Evolutionary conservation across 2,329 filamentous ascomycete genomes (phyloP), one percentile per base, ranked within the genome.

Genomic region (Colletotrichum truncatum): DNA sequence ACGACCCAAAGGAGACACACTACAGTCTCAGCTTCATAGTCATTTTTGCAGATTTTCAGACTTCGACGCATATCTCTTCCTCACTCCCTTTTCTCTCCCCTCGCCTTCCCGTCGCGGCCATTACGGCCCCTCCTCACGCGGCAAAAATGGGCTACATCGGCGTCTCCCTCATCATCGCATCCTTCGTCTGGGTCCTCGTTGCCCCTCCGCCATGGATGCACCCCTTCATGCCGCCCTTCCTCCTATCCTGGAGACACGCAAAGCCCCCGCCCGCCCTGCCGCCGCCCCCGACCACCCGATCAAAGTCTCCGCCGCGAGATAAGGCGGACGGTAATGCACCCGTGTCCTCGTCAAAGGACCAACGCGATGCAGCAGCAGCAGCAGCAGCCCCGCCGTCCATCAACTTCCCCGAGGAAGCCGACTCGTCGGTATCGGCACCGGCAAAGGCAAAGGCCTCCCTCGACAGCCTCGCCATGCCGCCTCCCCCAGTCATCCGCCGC

Each of bases 121-220:
- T 12, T 23, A 45, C 45, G 26, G 45, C 45, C 38, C 23, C 38
- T 41, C 16, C 38, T 21, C 18, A 41, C 38, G 38, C 16, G 38
- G 1, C 46, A n/a, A 26, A 55, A 60, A 71, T 89, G 87, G 85
- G 80, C 68, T 74, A 88, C 71, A 71, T 90, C 67, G 88, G 86
- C 68, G 76, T 90, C 68, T 88, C 88, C n/a, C 79, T 91, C 68
- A 80, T 91, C 71, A 74, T 91, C 68, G 88, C 84, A 43, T 88
- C 88, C 1, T 77, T 90, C 59, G 81, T 89, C 46, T 86, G 84
- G 71, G 75, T 90, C 68, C 77, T 84, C 70, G 80, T 89, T 66
- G 82, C 83, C 39, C 84, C 84, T 60, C 85, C 83, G 52, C 76
- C 81, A 46, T 83, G 86, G 77, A 75, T 87, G 45, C 78, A 80